Evolutionary conservation across 164 flowering plant species (phyloP).

Genomic region (Umbellularia californica): DNA sequence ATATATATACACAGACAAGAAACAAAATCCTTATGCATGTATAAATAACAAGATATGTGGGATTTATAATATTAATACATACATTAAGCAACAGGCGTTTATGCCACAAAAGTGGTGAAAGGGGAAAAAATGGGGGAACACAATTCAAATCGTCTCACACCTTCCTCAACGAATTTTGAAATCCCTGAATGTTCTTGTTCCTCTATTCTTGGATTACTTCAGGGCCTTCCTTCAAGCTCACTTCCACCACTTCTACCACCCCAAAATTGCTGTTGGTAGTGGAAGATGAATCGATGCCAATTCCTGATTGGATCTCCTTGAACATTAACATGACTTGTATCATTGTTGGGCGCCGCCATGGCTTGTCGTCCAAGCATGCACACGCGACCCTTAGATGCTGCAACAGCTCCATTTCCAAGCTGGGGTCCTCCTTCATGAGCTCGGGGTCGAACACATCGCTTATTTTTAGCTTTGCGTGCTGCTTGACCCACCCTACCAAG

Average conservation of each 20-base stretch:
- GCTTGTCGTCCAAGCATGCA: conserved; percentile 81
- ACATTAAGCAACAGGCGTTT: conserved; percentile 14
- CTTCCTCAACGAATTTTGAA: conserved; percentile 7
- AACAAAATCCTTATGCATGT: conserved; percentile 16
- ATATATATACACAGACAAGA: conserved; percentile 17
- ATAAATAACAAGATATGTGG: conserved; percentile 28
- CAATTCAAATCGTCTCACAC: conserved; percentile 10
- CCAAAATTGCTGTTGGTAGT: conserved; percentile 42
- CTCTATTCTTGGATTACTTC: conserved; percentile 29
- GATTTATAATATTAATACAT: conserved; percentile 39
- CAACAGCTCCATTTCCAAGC: conserved; percentile 70
- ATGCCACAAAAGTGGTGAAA: conserved; percentile 8
- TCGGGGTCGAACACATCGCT: conserved; percentile 78
- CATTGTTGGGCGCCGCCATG: conserved; percentile 79
- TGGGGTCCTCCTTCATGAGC: conserved; percentile 68
- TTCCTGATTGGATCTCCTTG: conserved; percentile 83
- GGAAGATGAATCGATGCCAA: conserved; percentile 44
- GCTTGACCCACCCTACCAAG: conserved; percentile 95
- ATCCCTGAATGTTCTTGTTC: background rate
- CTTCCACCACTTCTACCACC: conserved; percentile 53
- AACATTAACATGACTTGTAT: conserved; percentile 95
- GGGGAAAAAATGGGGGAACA: conserved; percentile 25
- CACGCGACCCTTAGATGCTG: conserved; percentile 80
- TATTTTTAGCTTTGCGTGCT: conserved; percentile 64
- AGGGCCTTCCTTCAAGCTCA: conserved; percentile 71